phyloP scores from a whole-genome alignment of 1,139 yeast genomes.

The Geotrichum histeridarum region DNA sequence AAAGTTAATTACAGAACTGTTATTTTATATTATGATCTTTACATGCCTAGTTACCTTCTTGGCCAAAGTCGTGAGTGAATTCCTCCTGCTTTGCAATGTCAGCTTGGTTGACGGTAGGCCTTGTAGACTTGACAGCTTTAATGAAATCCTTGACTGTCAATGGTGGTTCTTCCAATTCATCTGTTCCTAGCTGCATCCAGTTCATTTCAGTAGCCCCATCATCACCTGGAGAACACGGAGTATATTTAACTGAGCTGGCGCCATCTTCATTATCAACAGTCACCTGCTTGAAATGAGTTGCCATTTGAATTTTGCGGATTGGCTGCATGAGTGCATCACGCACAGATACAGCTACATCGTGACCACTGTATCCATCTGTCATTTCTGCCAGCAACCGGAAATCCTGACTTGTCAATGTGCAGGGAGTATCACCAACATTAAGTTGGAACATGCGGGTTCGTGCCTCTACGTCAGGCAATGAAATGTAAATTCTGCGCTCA shows the following conservation, averaged over 20 bases:
- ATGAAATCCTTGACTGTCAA: conserved; percentile 87
- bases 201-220: conserved; percentile 77
- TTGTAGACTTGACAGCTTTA: conserved; percentile 82
- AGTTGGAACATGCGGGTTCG: conserved; percentile 90
- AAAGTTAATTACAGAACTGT: no score
- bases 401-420: conserved; percentile 68
- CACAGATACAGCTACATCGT: conserved; percentile 93
- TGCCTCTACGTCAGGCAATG: conserved; percentile 89
- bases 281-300: conserved; percentile 75
- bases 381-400: conserved; percentile 75
- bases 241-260: conserved; percentile 47
- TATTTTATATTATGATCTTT: neutral
- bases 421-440: conserved; percentile 86
- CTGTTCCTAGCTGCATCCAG: conserved; percentile 90
- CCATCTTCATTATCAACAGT: conserved; percentile 37
- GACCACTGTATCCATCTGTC: conserved; percentile 98
- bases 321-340: conserved; percentile 98
- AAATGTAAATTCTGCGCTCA: conserved; percentile 89
- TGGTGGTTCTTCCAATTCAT: conserved; percentile 84
- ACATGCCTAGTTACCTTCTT: conserved; percentile 56
- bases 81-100: conserved; percentile 82
- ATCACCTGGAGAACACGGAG: conserved; percentile 98
- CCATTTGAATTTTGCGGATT: conserved; percentile 87
- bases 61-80: conserved; percentile 93
- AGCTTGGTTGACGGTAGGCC: conserved; percentile 87